Base-by-base conservation (phyloP, 306 rosid species). In the Cicer bijugum region DNA sequence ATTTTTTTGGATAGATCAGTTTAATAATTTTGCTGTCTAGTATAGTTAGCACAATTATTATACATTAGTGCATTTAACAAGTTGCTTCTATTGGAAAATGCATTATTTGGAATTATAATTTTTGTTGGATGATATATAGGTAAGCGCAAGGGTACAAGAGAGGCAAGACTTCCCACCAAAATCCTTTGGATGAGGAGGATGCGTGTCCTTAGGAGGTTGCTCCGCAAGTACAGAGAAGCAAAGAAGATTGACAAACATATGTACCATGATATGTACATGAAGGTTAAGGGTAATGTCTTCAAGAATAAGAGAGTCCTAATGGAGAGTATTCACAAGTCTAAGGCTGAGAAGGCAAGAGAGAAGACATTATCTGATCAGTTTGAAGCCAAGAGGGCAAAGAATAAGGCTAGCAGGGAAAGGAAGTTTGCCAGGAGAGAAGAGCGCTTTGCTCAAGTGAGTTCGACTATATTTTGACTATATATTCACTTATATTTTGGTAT, bases 211-310 rank as follows among this genome's bases (percentile, higher is more conserved):
- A 89, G 97, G 84, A 79, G 97, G 45, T 76, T 93, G 86, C 97
- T 93, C 39, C 97, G 98, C 82, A 93, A 93, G 89, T 93, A 93
- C 68, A 69, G 98, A 35, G 97, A 93, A 46, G 57, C 96, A 0
- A 93, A 91, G 84, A 93, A 93, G 84, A 93, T 93, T 61, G 97
- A 93, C 77, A 91, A 84, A 81, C 98, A 93, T 75, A 93, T 93
- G 98, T 93, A 91, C 82, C 98, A 93, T 82, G 97, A 91, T 78
- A 93, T 91, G 98, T 93, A 93, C 88, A 87, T 93, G 98, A 93
- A 86, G 87, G 98, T 93, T 0, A 93, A 93, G 90, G 98, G 98
- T 83, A 93, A 93, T 58, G 98, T 91, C 15, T 93, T 89, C 82
- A 93, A 93, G 86, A 93, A 93, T 83, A 93, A 93, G 74, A 88